A percentile compares a stretch with the other conserved stretches of the same genome.
Conservation (phyloP, 805 yeast genomes). For the Clavispora vitiphila region DNA sequence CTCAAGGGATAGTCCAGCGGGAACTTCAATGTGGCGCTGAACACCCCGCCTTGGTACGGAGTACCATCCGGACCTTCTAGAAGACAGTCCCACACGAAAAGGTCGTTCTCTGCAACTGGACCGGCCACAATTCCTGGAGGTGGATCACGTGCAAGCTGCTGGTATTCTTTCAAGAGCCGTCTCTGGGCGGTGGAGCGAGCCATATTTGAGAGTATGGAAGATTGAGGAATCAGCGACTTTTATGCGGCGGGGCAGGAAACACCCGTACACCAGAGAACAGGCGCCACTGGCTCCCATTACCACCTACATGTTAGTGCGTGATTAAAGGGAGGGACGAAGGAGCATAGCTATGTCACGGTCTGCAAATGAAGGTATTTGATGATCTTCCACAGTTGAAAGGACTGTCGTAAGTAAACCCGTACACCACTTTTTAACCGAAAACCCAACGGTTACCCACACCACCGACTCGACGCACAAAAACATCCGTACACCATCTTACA, state of each 20-base stretch:
- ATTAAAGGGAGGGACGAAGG: too few species aligned
- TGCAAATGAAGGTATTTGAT: too few species aligned
- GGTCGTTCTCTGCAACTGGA: conserved; percentile 69
- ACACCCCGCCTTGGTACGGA: conserved; percentile 84
- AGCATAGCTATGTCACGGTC: too few species aligned
- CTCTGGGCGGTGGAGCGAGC: conserved; percentile 64
- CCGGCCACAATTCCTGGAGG: conserved; percentile 97
- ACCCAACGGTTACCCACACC: too few species aligned
- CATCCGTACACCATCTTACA: too few species aligned
- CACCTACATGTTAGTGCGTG: too few species aligned
- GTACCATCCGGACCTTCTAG: conserved; percentile 81
- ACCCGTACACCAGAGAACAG: not conserved
- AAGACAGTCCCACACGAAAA: conserved; percentile 80
- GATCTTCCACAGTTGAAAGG: too few species aligned
- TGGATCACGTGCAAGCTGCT: conserved; percentile 77
- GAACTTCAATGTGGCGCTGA: conserved; percentile 67
- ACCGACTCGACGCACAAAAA: too few species aligned
- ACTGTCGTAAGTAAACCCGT: too few species aligned
- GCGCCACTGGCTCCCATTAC: too few species aligned
- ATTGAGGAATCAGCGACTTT: not conserved
- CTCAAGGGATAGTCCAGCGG: conserved; percentile 79
- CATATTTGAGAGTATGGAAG: not conserved
- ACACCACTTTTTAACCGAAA: too few species aligned
- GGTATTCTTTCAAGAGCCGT: conserved; percentile 82
- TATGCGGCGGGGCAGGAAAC: not conserved